These are phyloP conservation scores for Euryodendron excelsum DNA, from an alignment of 148 eudicot genomes.

Conservation along the genomic window DNA sequence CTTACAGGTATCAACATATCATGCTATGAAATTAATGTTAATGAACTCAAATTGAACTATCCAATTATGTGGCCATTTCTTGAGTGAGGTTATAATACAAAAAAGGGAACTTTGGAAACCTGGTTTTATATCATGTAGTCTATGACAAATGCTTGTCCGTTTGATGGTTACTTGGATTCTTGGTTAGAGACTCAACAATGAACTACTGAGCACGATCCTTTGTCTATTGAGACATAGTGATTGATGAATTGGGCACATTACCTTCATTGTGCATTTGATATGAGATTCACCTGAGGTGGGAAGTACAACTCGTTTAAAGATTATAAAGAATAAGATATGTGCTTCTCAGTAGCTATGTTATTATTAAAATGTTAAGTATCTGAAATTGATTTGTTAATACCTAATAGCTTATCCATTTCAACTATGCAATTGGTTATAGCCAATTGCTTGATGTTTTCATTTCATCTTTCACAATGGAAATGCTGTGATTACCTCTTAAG, in stretches of 20 bases:
- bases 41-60: not conserved
- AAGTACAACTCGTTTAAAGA: not conserved
- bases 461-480: not conserved
- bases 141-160: not conserved
- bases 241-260: not conserved
- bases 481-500: not conserved
- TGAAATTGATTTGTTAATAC: not conserved
- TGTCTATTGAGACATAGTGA: not conserved
- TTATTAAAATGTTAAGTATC: too few relatives aligned
- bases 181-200: too few relatives aligned
- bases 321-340: not conserved
- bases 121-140: not conserved
- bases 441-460: not conserved
- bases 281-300: not conserved
- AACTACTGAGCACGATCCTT: not conserved
- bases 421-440: not conserved
- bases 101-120: not conserved
- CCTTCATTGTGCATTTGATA: not conserved
- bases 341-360: not conserved
- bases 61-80: not conserved
- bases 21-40: not conserved
- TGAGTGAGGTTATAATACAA: too few relatives aligned
- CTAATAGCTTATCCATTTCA: not conserved
- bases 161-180: not conserved
- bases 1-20: slow-evolving; percentile 46